phyloP scores from a whole-genome alignment of 2,329 filamentous ascomycete species.

The Aplosporella prunicola region DNA sequence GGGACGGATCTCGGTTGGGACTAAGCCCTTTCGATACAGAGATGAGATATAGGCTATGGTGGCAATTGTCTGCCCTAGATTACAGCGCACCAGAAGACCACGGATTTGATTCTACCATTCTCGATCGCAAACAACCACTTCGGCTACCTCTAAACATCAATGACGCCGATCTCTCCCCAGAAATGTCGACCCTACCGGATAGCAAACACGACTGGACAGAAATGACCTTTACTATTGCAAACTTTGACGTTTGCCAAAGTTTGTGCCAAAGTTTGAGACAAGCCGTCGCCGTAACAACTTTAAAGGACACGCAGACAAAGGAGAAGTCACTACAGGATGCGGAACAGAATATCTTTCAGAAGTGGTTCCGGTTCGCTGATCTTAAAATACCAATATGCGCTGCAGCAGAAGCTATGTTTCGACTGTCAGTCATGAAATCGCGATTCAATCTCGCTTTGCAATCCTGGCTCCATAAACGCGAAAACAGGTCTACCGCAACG shows the following conservation, averaged over 20 bases:
- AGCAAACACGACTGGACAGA: slow-evolving; percentile 25
- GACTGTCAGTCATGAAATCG: not conserved
- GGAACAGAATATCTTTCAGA: not conserved
- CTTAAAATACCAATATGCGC: not conserved
- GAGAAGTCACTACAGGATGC: not conserved
- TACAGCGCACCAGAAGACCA: not conserved
- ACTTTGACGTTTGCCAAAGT: not conserved
- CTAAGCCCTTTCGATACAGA: slow-evolving; percentile 1
- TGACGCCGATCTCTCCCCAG: slow-evolving; percentile 32
- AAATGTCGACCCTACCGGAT: slow-evolving; percentile 17
- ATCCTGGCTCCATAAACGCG: not conserved
- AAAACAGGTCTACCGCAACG: not conserved
- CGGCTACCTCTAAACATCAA: slow-evolving; percentile 39
- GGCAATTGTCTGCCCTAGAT: not conserved
- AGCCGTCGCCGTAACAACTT: not conserved
- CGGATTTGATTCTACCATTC: slow-evolving; percentile 1
- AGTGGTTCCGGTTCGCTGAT: not conserved
- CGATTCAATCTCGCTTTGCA: not conserved
- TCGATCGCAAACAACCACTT: not conserved
- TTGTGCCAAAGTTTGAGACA: not conserved
- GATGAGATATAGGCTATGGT: slow-evolving; percentile 4
- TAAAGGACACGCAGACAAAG: not conserved
- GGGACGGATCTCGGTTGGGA: not conserved
- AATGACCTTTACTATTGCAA: slow-evolving; percentile 23
- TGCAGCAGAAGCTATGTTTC: not conserved